Evolutionary conservation across 352 stramenopile genomes (phyloP).

Genomic region (Lagenidium giganteum): DNA sequence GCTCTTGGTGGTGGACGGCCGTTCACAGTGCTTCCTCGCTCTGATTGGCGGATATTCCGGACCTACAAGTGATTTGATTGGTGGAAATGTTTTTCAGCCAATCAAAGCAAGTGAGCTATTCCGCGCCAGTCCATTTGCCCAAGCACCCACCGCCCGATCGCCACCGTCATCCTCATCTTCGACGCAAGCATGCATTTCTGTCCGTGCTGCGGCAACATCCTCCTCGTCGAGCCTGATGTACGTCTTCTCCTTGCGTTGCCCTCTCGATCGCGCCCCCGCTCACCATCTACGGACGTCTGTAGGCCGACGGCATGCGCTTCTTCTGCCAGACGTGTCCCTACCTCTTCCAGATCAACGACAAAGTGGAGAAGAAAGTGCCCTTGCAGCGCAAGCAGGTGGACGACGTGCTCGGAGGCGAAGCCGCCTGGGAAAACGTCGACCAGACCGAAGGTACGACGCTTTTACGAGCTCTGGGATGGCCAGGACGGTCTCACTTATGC

Average conservation of each 20-base stretch:
- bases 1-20: too few relatives aligned
- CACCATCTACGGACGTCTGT: neutral
- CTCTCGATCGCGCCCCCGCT: constrained; percentile 2
- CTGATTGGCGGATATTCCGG: too few relatives aligned
- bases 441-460: constrained; percentile 88
- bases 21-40: too few relatives aligned
- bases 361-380: constrained; percentile 86
- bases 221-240: constrained; percentile 86
- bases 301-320: constrained; percentile 87
- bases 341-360: constrained; percentile 84
- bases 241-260: constrained; percentile 5
- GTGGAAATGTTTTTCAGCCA: too few relatives aligned
- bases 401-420: constrained; percentile 96
- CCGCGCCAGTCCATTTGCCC: too few relatives aligned
- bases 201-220: constrained; percentile 85
- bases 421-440: constrained; percentile 99
- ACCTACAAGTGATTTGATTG: too few relatives aligned
- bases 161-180: neutral
- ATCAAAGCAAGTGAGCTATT: too few relatives aligned
- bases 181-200: constrained; percentile 82
- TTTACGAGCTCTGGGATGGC: neutral
- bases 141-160: too few relatives aligned
- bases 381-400: constrained; percentile 97
- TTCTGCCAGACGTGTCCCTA: constrained; percentile 89
- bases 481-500: neutral